Conservation (phyloP, 345 rosid species). For the Populus ilicifolia region DNA sequence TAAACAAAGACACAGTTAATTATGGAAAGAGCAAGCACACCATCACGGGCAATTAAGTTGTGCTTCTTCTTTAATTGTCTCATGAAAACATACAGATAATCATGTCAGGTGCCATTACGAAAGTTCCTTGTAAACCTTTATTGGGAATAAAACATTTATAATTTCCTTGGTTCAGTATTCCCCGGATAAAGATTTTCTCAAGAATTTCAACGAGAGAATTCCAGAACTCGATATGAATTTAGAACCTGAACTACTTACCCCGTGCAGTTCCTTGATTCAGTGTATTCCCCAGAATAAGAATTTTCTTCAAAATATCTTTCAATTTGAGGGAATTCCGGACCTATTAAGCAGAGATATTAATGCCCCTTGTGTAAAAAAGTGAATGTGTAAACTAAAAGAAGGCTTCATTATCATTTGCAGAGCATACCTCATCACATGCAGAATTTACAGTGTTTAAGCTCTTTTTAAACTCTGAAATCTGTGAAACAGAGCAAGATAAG, state of each 20-base stretch:
- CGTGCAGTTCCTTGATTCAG: slow-evolving; percentile 99
- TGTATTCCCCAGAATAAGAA: slow-evolving; percentile 84
- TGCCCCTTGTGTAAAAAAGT: slow-evolving; percentile 6
- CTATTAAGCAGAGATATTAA: slow-evolving; percentile 36
- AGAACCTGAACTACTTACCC: slow-evolving; percentile 45
- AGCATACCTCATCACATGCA: slow-evolving; percentile 83
- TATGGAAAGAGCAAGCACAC: background rate
- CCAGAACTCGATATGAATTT: slow-evolving; percentile 50
- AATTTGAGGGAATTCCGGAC: slow-evolving; percentile 76
- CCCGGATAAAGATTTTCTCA: slow-evolving; percentile 88
- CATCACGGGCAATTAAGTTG: background rate
- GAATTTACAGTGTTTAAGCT: slow-evolving; percentile 78
- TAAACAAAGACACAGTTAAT: background rate
- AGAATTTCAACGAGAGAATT: slow-evolving; percentile 75
- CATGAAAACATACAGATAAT: background rate
- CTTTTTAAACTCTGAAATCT: slow-evolving; percentile 84
- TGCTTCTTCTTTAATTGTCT: background rate
- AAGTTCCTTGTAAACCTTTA: background rate
- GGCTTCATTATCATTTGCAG: slow-evolving; percentile 13
- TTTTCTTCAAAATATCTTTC: slow-evolving; percentile 92
- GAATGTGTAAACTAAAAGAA: slow-evolving; percentile 10
- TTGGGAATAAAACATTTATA: background rate
- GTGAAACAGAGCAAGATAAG: slow-evolving; percentile 22
- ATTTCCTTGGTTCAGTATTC: slow-evolving; percentile 85
- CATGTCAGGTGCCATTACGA: background rate